Evolutionary conservation across 2,329 filamentous ascomycete species (phyloP), one percentile per base, ranked within the genome.

Genomic region (Epichloe bromicola): DNA sequence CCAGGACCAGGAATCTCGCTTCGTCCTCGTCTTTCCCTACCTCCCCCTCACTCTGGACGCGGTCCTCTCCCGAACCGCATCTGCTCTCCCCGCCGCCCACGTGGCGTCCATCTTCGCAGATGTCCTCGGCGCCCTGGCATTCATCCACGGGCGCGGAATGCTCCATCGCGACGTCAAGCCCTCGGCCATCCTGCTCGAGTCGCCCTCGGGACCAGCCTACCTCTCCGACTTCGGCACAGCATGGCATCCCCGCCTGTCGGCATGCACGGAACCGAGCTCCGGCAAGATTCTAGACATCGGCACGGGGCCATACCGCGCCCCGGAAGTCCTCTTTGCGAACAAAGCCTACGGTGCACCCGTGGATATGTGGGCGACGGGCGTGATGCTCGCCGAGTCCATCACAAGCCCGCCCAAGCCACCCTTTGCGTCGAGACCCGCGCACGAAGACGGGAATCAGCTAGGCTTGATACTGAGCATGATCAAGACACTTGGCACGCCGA

Each of bases 121-220:
- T 57, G 62, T 93, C 6, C 85, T 96, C 61, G 65, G 69, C 3
- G 90, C 80, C 4, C 75, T 98, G 2, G 70, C 69, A 2, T 76
- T 86, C 58, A 72, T 96, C 2, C 93, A 98, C 63, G 58, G 65
- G 7, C 69, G 80, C 23, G 85, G 81, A 7, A 89, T 98, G 52
- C 85, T 98, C 50, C 93, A 98, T 65, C 83, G 93, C 51, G 93
- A 98, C 62, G 72, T 98, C 63, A 98, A 98, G 62, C 93, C 93
- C 1, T 89, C 88, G 0, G 95, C 95, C 49, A 76, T 98, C 37
- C 73, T 96, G 8, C 75, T 95, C 44, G 71, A 76, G 41, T 80
- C 83, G 0, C 70, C 76, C 0, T 70, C 76, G 5, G 86, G 86
- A 0, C 85, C 88, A 4, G 87, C 86, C 3, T 86, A 83, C 58